Evolutionary conservation across 805 yeast species (phyloP).

Genomic region (Torulaspora delbrueckii): DNA sequence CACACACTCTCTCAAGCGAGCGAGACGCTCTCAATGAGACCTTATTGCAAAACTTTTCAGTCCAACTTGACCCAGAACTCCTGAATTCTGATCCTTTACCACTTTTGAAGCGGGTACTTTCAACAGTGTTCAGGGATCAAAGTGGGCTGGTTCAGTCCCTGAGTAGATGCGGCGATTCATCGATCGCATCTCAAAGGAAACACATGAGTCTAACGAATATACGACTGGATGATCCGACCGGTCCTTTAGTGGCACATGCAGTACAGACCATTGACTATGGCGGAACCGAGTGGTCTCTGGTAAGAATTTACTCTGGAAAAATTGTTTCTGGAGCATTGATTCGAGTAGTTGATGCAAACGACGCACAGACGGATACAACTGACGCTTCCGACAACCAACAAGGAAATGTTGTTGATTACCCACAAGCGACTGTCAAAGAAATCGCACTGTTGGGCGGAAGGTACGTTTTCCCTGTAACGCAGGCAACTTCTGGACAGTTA

Average conservation of each 20-base stretch:
- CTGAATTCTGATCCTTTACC: slow-evolving; percentile 54
- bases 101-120: slow-evolving; percentile 51
- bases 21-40: slow-evolving; percentile 40
- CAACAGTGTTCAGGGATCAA: slow-evolving; percentile 48
- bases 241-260: slow-evolving; percentile 42
- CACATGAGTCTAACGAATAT: neutral
- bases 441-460: slow-evolving; percentile 64
- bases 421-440: slow-evolving; percentile 37
- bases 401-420: slow-evolving; percentile 44
- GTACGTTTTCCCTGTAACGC: slow-evolving; percentile 52
- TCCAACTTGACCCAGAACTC: slow-evolving; percentile 38
- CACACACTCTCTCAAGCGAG: slow-evolving; percentile 53
- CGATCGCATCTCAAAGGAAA: slow-evolving; percentile 29
- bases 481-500: slow-evolving; percentile 60
- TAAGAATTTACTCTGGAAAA: slow-evolving; percentile 59
- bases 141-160: slow-evolving; percentile 49
- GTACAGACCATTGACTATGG: slow-evolving; percentile 56
- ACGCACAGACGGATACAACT: slow-evolving; percentile 9
- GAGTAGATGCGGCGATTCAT: slow-evolving; percentile 30
- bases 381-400: slow-evolving; percentile 33
- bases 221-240: slow-evolving; percentile 2
- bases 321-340: slow-evolving; percentile 46
- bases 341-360: slow-evolving; percentile 45
- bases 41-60: slow-evolving; percentile 47
- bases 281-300: slow-evolving; percentile 50